Evolutionary conservation across 352 stramenopile genomes (phyloP), one percentile per base, ranked within the genome.

Genomic region (Blastocystis sp.): DNA sequence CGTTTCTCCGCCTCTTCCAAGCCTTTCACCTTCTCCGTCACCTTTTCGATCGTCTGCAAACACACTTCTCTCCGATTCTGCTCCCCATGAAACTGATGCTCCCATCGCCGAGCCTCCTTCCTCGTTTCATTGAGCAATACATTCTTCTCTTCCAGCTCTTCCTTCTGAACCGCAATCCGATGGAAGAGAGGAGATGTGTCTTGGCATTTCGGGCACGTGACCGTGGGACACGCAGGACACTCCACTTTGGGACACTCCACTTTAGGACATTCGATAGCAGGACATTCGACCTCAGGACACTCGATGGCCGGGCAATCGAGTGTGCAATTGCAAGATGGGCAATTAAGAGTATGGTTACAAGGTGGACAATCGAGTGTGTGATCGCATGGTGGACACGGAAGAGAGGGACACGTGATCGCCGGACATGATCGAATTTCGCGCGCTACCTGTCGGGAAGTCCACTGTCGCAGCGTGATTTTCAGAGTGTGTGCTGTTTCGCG

Each of bases 31-130:
- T 42, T 72, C 48, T 67, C 61, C 42, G 53, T 8, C 29, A 75
- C 36, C 14, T 77, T 51, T 46, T 21, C 65, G 24, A 16, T 51
- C 65, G 34, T 77, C 65, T 77, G 59, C n/a, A n/a, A n/a, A n/a
- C n/a, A n/a, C n/a, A n/a, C 46, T 44, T 51, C 65, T 24, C 40
- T 51, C 18, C 27, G 24, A 14, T 77, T 38, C 14, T 27, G 48
- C 32, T 53, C 65, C 11, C 61, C 65, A 7, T 51, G 27, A 21
- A 1, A 7, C 38, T 46, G 14, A 36, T 73, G 7, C 11, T 44
- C 61, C 11, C 14, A 21, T 44, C 27, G 7, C 27, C 42, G 7
- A 21, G 18, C 57, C 18, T 69, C 57, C 29, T 69, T 29, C 29
- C 11, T 38, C 27, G 16, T 7, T 44, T 69, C n/a, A n/a, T n/a